Evolutionary conservation across 176 grass and related monocot genomes (phyloP).

Genomic region (Saccharum spontaneum): DNA sequence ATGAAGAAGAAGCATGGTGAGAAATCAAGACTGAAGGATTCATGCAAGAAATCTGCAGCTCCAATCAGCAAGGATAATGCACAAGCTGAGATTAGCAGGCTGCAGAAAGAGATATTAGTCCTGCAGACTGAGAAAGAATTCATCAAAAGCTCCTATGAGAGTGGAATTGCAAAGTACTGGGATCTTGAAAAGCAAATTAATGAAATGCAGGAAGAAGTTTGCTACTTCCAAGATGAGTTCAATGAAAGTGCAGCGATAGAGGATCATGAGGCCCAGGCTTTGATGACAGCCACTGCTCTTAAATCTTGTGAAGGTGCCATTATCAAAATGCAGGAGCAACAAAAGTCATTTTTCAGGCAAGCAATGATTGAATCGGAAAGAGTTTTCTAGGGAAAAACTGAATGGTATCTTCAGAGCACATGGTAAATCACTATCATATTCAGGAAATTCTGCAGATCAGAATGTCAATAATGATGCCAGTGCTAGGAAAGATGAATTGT

Average conservation of each 20-base stretch:
- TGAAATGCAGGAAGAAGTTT: constrained; percentile 71
- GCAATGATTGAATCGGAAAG: constrained; percentile 39
- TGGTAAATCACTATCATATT: constrained; percentile 30
- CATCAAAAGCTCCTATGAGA: constrained; percentile 82
- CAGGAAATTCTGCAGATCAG: constrained; percentile 12
- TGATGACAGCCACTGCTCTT: constrained; percentile 71
- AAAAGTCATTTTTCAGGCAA: constrained; percentile 37
- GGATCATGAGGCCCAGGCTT: constrained; percentile 60
- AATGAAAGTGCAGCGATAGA: constrained; percentile 53
- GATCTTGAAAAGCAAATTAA: constrained; percentile 76
- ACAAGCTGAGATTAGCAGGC: constrained; percentile 57
- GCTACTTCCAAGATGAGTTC: constrained; percentile 68
- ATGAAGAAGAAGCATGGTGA: constrained; percentile 64
- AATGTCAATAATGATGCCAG: constrained; percentile 4
- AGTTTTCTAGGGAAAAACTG: constrained; percentile 50
- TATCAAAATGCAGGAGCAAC: constrained; percentile 60
- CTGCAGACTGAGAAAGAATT: constrained; percentile 87
- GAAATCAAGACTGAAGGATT: constrained; percentile 10
- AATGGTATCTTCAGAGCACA: constrained; percentile 45
- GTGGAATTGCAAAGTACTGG: constrained; percentile 80
- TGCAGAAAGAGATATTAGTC: constrained; percentile 67
- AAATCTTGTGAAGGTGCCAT: constrained; percentile 74
- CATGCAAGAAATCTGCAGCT: neutral
- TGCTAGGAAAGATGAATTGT: constrained; percentile 30
- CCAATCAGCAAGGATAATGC: constrained; percentile 56